Percentiles rank a stretch among this genome's conserved stretches.
Conservation (phyloP, 768 basidiomycete species). For the Boletus reticuloceps region DNA sequence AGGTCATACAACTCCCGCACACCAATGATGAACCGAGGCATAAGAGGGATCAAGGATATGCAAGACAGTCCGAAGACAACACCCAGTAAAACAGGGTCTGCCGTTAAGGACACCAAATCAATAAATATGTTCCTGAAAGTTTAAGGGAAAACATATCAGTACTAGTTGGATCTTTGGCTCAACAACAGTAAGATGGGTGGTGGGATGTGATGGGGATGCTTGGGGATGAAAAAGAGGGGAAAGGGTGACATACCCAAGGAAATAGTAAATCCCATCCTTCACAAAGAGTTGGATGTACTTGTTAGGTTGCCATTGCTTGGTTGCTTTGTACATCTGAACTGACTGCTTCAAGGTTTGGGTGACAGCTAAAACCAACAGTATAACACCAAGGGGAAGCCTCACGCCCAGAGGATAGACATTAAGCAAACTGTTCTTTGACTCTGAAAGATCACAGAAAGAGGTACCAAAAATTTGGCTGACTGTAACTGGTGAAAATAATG, state of each 20-base stretch:
- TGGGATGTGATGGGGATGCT: too few relatives aligned
- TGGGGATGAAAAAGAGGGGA: too few relatives aligned
- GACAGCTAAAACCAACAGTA: neutral
- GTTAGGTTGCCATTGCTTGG: conserved; percentile 5
- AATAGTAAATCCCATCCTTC: neutral
- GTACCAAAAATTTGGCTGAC: neutral
- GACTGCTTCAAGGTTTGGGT: neutral
- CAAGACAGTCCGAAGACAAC: accelerated
- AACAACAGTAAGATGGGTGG: too few relatives aligned
- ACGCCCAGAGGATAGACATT: too few relatives aligned
- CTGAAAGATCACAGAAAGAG: too few relatives aligned
- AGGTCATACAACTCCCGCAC: neutral
- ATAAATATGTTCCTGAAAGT: neutral
- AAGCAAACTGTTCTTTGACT: too few relatives aligned
- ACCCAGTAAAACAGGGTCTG: neutral
- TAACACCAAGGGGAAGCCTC: neutral
- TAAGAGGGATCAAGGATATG: neutral
- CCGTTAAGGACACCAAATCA: neutral
- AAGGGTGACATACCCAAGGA: neutral
- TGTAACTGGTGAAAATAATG: too few relatives aligned
- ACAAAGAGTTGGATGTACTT: neutral
- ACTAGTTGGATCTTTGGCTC: neutral
- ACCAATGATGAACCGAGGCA: conserved; percentile 9
- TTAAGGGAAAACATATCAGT: neutral
- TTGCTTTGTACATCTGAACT: conserved; percentile 3